Evolutionary conservation across 768 basidiomycete genomes (phyloP).

Genomic region (Steccherinum ochraceum): DNA sequence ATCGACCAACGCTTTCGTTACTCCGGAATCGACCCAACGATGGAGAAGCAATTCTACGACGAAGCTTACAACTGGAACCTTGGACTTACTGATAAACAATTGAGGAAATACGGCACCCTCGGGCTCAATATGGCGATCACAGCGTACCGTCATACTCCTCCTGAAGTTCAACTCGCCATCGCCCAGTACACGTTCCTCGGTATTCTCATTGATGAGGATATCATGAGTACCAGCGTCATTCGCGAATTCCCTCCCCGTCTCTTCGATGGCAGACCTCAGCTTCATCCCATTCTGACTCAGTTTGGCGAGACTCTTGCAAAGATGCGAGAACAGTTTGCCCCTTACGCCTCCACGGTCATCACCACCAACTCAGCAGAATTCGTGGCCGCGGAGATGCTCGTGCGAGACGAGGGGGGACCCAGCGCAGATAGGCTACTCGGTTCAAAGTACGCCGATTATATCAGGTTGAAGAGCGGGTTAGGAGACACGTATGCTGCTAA

Average conservation of each 20-base stretch:
- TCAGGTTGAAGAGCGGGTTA: conserved; percentile 25
- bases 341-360: conserved; percentile 29
- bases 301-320: conserved; percentile 27
- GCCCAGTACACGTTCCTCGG: too few species aligned
- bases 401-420: conserved; percentile 20
- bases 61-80: neutral
- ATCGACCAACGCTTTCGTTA: too few species aligned
- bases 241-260: conserved; percentile 32
- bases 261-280: conserved; percentile 21
- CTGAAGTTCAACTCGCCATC: neutral
- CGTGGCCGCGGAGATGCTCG: conserved; percentile 28
- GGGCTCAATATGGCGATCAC: neutral
- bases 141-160: neutral
- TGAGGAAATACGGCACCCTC: neutral
- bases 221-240: too few species aligned
- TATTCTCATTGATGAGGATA: too few species aligned
- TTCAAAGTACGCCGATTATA: conserved; percentile 23
- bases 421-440: too few species aligned
- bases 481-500: conserved; percentile 29
- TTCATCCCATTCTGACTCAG: conserved; percentile 24
- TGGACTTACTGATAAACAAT: neutral
- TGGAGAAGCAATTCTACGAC: neutral
- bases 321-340: conserved; percentile 22
- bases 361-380: conserved; percentile 29
- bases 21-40: neutral